phyloP scores from a whole-genome alignment of 1,139 yeast genomes.

The Yamadazyma aaseri region DNA sequence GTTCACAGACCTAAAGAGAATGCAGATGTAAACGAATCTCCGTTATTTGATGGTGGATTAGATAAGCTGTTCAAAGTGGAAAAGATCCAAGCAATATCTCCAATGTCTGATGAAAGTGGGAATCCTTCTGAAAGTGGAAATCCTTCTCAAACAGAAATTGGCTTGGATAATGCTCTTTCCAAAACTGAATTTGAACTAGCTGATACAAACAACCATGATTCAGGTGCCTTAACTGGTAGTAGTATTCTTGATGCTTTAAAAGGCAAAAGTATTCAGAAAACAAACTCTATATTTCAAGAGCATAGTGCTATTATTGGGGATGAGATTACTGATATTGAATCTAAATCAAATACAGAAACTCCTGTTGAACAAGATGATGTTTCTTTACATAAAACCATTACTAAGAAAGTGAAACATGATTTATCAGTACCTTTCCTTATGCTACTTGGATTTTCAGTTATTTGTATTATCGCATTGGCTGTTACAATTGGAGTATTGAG shows the following conservation, averaged over 20 bases:
- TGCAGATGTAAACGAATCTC: not conserved
- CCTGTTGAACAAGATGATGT: no score
- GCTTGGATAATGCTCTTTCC: not conserved
- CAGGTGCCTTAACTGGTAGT: not conserved
- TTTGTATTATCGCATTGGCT: conserved; percentile 20
- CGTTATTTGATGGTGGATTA: not conserved
- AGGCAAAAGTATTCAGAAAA: conserved; percentile 6
- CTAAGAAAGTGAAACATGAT: no score
- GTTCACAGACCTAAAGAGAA: conserved; percentile 6
- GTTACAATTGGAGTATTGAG: conserved; percentile 13
- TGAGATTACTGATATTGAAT: not conserved
- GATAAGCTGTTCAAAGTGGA: not conserved
- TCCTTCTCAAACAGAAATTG: not conserved
- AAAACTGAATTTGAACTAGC: not conserved
- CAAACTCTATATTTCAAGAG: conserved; percentile 13
- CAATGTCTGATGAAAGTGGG: conserved; percentile 7
- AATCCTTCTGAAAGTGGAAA: not conserved
- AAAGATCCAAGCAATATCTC: conserved; percentile 9
- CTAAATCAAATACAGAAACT: no score
- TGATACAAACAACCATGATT: not conserved
- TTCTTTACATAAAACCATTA: no score
- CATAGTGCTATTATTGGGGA: conserved; percentile 9
- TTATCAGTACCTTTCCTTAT: no score
- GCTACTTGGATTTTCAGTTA: not conserved
- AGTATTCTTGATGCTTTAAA: conserved; percentile 16